These are phyloP conservation scores for Ceratocystiopsis minuta DNA, from an alignment of 2,329 filamentous ascomycete genomes.

Conservation along the genomic window DNA sequence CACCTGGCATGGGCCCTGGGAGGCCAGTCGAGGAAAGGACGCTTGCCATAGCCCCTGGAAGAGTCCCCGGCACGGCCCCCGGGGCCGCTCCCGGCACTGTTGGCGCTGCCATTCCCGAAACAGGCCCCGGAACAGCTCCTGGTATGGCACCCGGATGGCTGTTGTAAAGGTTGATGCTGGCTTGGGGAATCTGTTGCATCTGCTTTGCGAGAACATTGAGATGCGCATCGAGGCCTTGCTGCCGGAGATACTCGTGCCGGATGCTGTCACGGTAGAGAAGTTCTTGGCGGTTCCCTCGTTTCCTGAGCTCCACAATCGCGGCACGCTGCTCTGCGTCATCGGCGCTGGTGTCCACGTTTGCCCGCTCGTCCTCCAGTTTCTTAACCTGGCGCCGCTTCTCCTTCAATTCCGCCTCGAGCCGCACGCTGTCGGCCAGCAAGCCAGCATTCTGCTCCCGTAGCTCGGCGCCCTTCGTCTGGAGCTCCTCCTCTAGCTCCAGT, in stretches of 20 bases:
- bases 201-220: slow-evolving; percentile 29
- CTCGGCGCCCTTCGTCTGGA: slow-evolving; percentile 31
- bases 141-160: no score
- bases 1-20: no score
- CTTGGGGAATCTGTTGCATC: slow-evolving; percentile 18
- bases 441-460: slow-evolving; percentile 37
- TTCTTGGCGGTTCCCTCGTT: slow-evolving; percentile 36
- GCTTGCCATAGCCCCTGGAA: no score
- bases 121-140: no score
- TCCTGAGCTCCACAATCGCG: slow-evolving; percentile 30
- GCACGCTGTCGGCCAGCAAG: slow-evolving; percentile 45
- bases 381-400: slow-evolving; percentile 55
- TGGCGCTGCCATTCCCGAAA: no score
- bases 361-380: slow-evolving; percentile 51
- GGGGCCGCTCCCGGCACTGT: no score
- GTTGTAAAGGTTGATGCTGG: slow-evolving; percentile 7
- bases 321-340: slow-evolving; percentile 39
- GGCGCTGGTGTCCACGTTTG: slow-evolving; percentile 42
- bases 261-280: slow-evolving; percentile 33
- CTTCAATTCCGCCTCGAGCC: slow-evolving; percentile 55
- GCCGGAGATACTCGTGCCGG: slow-evolving; percentile 27
- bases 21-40: no score
- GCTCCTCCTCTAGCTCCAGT: slow-evolving; percentile 29
- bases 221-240: slow-evolving; percentile 28
- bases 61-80: no score